phyloP scores from a whole-genome alignment of 2,329 filamentous ascomycete species.

The Arachnopeziza araneosa region DNA sequence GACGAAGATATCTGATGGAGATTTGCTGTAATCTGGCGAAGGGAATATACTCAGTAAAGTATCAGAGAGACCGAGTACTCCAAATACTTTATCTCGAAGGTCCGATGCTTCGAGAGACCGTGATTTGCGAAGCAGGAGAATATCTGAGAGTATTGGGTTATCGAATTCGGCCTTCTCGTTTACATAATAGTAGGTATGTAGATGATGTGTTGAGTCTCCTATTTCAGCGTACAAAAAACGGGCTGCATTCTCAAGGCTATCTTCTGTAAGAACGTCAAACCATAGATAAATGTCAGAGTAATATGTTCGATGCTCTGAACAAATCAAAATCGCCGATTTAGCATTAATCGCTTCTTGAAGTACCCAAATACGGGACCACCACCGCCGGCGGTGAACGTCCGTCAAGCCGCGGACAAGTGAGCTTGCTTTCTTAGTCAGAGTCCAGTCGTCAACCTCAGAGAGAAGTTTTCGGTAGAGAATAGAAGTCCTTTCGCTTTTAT shows the following conservation, averaged over 20 bases:
- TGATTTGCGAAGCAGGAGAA: neutral
- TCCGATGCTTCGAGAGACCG: neutral
- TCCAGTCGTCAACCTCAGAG: neutral
- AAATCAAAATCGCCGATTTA: neutral
- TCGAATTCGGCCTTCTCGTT: neutral
- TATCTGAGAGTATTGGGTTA: neutral
- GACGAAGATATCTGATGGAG: neutral
- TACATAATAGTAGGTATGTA: too few species aligned
- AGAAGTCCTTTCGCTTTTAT: neutral
- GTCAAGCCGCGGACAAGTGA: neutral
- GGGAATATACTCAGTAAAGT: neutral
- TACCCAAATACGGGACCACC: neutral
- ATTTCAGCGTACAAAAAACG: too few species aligned
- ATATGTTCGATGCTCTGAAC: neutral
- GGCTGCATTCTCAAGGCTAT: too few species aligned
- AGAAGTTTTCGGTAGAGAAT: neutral
- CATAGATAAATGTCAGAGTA: neutral
- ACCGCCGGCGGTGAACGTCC: neutral
- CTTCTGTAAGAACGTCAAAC: neutral
- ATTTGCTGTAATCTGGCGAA: neutral
- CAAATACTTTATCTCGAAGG: slow-evolving; percentile 2
- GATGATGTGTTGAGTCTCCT: too few species aligned
- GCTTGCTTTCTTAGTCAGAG: too few species aligned
- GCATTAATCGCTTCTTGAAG: neutral
- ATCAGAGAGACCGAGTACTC: neutral